Base-by-base conservation (phyloP, 1,284 basidiomycete genomes). In the Salmacisia buchloeana region DNA sequence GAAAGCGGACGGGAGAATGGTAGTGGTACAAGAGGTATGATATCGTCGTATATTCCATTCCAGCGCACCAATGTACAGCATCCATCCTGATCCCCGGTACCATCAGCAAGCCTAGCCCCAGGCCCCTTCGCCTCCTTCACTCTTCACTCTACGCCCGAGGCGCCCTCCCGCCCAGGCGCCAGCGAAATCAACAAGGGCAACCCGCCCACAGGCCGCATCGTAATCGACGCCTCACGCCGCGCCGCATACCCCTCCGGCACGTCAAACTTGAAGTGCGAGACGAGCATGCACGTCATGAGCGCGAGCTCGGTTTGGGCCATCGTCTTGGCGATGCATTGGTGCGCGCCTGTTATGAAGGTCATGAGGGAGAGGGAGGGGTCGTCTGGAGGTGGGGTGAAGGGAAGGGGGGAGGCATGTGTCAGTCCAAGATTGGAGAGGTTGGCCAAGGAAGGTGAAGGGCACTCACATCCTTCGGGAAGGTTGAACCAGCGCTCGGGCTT, bases 241-340 rank as follows among this genome's bases (percentile, higher is more conserved):
- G 65, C 66, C 6, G 15, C 23, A 23, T 71, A 68, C 6, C 70
- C 65, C 43, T 62, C 62, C 23, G 57, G 62, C 29, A 64, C 35
- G 33, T 71, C 67, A 27, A 74, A 71, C 29, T 63, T 61, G 63
- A 74, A 74, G 61, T 72, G 69, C 59, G 66, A 59, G 18, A 74
- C 63, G n/a, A 74, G 45, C 25, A 69, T 62, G 64, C 66, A 71
- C 27, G 71, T 60, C 27, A 69, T 60, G 2, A 68, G 67, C 64
- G 73, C 73, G 64, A 75, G 69, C 66, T 75, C 73, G 34, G 67
- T 56, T 35, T 69, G 68, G 31, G 66, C 69, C 73, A 74, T 75
- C 12, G 68, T 69, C 12, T 68, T 59, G 21, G 72, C 73, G 49
- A 74, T 74, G 61, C 73, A 75, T 35, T 65, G 64, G 56, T 75